These are phyloP conservation scores for Dryas alaskensis DNA, from an alignment of 306 rosid genomes.

Conservation along the genomic window DNA sequence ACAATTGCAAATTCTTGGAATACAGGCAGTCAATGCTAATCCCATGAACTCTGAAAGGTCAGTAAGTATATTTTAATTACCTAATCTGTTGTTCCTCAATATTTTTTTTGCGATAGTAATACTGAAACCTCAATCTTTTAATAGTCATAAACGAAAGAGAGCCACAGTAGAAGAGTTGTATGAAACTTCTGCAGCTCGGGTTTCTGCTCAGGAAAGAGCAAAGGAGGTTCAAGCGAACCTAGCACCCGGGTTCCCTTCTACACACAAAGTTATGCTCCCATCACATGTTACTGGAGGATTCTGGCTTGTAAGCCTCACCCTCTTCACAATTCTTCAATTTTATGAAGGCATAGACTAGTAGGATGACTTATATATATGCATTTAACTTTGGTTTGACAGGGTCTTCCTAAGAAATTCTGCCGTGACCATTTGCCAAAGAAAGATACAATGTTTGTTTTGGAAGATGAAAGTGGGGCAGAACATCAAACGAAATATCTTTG, in stretches of 20 bases:
- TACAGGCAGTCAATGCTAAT: slow-evolving; percentile 16
- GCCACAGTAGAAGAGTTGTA: slow-evolving; percentile 7
- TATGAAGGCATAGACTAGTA: neutral
- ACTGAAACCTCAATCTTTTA: slow-evolving; percentile 5
- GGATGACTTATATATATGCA: neutral
- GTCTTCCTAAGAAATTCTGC: slow-evolving; percentile 38
- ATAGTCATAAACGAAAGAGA: slow-evolving; percentile 31
- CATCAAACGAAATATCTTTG: slow-evolving; percentile 35
- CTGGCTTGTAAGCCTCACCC: slow-evolving; percentile 42
- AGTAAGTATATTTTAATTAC: slow-evolving; percentile 11
- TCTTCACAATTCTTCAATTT: neutral
- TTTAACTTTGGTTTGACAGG: slow-evolving; percentile 33
- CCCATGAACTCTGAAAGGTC: slow-evolving; percentile 27
- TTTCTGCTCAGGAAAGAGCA: slow-evolving; percentile 27
- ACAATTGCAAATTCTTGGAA: slow-evolving; percentile 3
- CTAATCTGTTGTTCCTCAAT: neutral
- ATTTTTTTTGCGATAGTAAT: neutral
- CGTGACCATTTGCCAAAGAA: slow-evolving; percentile 31
- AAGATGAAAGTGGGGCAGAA: slow-evolving; percentile 38
- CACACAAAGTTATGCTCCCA: slow-evolving; percentile 38
- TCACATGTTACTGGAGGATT: slow-evolving; percentile 49
- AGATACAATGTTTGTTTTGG: slow-evolving; percentile 33
- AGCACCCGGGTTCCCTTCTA: slow-evolving; percentile 28
- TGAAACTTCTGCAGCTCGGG: slow-evolving; percentile 8
- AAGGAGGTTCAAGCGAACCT: slow-evolving; percentile 33